These are phyloP conservation scores for Phytophthora europaea DNA, from an alignment of 352 stramenopile species.

Conservation along the genomic window DNA sequence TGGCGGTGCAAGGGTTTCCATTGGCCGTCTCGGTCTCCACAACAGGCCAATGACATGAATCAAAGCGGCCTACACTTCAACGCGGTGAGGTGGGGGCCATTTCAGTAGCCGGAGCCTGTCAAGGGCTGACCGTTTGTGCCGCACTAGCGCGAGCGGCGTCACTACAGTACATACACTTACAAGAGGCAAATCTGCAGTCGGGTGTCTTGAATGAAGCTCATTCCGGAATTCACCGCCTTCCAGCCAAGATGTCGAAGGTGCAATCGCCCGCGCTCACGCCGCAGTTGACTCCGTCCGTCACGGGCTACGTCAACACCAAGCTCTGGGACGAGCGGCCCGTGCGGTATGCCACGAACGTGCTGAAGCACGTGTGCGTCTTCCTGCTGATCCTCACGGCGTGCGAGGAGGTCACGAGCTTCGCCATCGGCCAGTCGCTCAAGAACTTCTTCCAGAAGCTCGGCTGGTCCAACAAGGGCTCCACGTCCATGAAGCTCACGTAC, in stretches of 20 bases:
- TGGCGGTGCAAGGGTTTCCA: neutral
- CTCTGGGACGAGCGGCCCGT: slow-evolving; percentile 2
- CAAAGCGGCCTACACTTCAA: neutral
- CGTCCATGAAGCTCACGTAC: slow-evolving; percentile 7
- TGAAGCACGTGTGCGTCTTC: slow-evolving; percentile 3
- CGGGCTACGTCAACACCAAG: slow-evolving; percentile 4
- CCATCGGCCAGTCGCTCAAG: slow-evolving; percentile 10
- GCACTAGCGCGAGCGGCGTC: neutral
- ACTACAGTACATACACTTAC: neutral
- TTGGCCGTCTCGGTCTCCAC: neutral
- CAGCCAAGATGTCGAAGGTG: slow-evolving; percentile 4
- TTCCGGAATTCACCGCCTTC: neutral
- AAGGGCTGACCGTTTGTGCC: neutral
- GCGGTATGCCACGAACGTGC: neutral
- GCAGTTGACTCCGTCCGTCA: neutral
- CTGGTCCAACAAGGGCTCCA: slow-evolving; percentile 4
- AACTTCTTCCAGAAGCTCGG: slow-evolving; percentile 10
- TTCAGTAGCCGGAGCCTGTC: neutral
- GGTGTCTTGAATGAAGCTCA: neutral
- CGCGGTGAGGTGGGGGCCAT: neutral
- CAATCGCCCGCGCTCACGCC: neutral
- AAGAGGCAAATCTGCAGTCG: neutral
- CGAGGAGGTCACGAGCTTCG: slow-evolving; percentile 9
- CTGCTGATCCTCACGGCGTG: slow-evolving; percentile 7
- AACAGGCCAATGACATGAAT: neutral